Base-by-base conservation (phyloP, 108 stramenopile species). In the Skeletonema potamos region DNA sequence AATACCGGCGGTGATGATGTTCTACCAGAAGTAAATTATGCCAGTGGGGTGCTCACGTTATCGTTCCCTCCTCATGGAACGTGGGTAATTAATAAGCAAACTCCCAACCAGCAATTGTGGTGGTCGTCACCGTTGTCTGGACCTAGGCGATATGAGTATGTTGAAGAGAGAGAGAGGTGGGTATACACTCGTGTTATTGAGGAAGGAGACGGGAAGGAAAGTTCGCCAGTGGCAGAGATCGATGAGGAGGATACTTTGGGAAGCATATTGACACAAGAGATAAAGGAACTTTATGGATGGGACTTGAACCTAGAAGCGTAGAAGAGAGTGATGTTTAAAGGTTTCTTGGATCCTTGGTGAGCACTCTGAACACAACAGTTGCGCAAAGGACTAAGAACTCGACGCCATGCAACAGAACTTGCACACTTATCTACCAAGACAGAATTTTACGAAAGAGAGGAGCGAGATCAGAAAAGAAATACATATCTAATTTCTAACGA, bases 31-130 rank as follows among this genome's bases (percentile, higher is more conserved):
- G 83, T 89, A 1, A 82, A 79, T 30, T 84, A 83, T 46, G 84
- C 94, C 8, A 73, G 65, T 36, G 94, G 94, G 6, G 94, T 95
- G 7, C 72, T 95, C 39, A 95, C 90, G 9, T 68, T 95, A 15
- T 58, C 70, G 8, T 60, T 95, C 10, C 89, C 88, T 15, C 86
- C 87, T 4, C 89, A 92, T 69, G 91, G 95, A 10, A 93, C 93
- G 22, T 98, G 92, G 91, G 97, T 98, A 1, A 72, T 98, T 26
- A 98, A 98, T 83, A 98, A 98, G 77, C 97, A 98, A 70, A 96
- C 96, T 4, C 97, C 97, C 9, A 98, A 97, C 66, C 86, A 81
- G 51, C 95, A 96, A 69, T 63, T 91, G 24, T 84, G 85, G 83
- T 96, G 96, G 96, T 93, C 92, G 1, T 94, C 92, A 27, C 97